phyloP scores from a whole-genome alignment of 1,284 basidiomycete genomes.

The Puccinia novopanici region DNA sequence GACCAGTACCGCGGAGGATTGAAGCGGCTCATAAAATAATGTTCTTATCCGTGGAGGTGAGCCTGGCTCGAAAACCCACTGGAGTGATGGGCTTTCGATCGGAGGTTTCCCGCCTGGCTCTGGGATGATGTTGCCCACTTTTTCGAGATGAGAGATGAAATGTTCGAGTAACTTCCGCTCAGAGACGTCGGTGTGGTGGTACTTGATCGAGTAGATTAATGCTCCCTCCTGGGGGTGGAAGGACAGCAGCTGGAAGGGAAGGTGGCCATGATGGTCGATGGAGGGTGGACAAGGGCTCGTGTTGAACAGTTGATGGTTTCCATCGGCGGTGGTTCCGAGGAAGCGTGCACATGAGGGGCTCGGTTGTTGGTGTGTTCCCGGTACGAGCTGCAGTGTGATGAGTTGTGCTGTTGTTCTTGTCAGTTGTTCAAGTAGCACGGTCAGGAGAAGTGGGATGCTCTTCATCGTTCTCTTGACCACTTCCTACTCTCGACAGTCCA shows the following conservation, averaged over 20 bases:
- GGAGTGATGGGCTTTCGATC: background rate
- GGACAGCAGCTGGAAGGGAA: background rate
- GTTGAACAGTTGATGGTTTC: background rate
- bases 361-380: background rate
- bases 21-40: background rate
- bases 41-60: background rate
- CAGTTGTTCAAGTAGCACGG: too few relatives aligned
- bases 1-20: background rate
- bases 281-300: background rate
- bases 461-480: too few relatives aligned
- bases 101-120: background rate
- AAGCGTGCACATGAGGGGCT: background rate
- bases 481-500: too few relatives aligned
- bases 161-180: background rate
- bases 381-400: too few relatives aligned
- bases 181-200: background rate
- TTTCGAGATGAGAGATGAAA: background rate
- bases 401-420: too few relatives aligned
- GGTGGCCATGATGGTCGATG: background rate
- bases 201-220: background rate
- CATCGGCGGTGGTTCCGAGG: constrained; percentile 1
- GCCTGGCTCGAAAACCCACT: background rate
- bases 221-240: background rate
- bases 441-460: too few relatives aligned
- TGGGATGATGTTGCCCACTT: background rate